Conservation (phyloP, 2,329 filamentous ascomycete genomes). For the Beauveria rudraprayagi region DNA sequence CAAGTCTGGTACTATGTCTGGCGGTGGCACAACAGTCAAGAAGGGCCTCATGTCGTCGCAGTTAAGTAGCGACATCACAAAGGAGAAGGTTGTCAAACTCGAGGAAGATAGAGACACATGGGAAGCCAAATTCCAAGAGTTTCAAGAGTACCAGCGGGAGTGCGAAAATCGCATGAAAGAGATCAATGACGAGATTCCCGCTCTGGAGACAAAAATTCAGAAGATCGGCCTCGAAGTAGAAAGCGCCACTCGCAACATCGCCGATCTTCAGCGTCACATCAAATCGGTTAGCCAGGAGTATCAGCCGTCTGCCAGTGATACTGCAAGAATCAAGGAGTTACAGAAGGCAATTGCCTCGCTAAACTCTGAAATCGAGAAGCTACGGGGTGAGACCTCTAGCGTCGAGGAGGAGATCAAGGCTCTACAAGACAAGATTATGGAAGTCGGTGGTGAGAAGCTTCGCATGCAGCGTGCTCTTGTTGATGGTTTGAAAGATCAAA, state of each 20-base stretch:
- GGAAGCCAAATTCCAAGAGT: constrained; percentile 73
- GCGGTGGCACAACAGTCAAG: constrained; percentile 84
- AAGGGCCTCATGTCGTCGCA: constrained; percentile 96
- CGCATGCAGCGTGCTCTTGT: constrained; percentile 86
- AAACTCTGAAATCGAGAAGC: constrained; percentile 68
- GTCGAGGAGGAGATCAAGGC: constrained; percentile 89
- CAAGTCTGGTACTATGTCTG: constrained; percentile 97
- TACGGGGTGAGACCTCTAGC: constrained; percentile 77
- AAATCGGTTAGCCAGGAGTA: constrained; percentile 78
- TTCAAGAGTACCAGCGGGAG: constrained; percentile 76
- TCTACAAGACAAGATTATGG: constrained; percentile 96
- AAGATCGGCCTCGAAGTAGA: constrained; percentile 86
- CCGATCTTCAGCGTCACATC: constrained; percentile 75
- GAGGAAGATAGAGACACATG: constrained; percentile 79
- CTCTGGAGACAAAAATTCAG: constrained; percentile 81
- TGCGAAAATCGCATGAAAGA: constrained; percentile 66
- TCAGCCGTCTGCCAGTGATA: constrained; percentile 72
- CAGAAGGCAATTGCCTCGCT: constrained; percentile 71
- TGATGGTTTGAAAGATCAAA: constrained; percentile 79
- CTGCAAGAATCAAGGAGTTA: constrained; percentile 61
- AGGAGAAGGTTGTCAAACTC: constrained; percentile 81
- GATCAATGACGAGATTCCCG: constrained; percentile 70
- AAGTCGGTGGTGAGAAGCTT: constrained; percentile 89
- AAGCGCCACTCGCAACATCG: constrained; percentile 74
- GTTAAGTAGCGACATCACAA: constrained; percentile 75